These are phyloP conservation scores for sunflower (Helianthus annuus) DNA, from an alignment of 129 eudicot species.

Conservation along the genomic window HanXRQr2.0-SUNRISE NC_035446.2:172440675-172441174, in stretches of 20 bases:
- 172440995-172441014: slow-evolving; percentile 94
- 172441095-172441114: neutral
- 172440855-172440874: neutral
- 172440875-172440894: too few species aligned
- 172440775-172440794: slow-evolving; percentile 87
- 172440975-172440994: slow-evolving; percentile 91
- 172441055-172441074: slow-evolving; percentile 95
- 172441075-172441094: slow-evolving; percentile 46
- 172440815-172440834: slow-evolving; percentile 69
- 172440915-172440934: slow-evolving; percentile 76
- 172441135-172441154: neutral
- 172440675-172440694: too few species aligned
- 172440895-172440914: neutral
- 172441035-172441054: slow-evolving; percentile 95
- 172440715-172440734: neutral
- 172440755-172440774: slow-evolving; percentile 99
- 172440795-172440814: slow-evolving; percentile 69
- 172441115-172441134: slow-evolving; percentile 1
- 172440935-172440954: slow-evolving; percentile 99
- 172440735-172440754: slow-evolving; percentile 87
- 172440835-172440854: slow-evolving; percentile 66
- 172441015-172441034: slow-evolving; percentile 89
- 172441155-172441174: neutral
- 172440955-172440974: slow-evolving; percentile 96
- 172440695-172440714: neutral